A percentile compares a stretch with the other conserved stretches of the same genome.
Evolutionary conservation across 345 rosid genomes (phyloP).

Genomic region (Lepidium aucheri): DNA sequence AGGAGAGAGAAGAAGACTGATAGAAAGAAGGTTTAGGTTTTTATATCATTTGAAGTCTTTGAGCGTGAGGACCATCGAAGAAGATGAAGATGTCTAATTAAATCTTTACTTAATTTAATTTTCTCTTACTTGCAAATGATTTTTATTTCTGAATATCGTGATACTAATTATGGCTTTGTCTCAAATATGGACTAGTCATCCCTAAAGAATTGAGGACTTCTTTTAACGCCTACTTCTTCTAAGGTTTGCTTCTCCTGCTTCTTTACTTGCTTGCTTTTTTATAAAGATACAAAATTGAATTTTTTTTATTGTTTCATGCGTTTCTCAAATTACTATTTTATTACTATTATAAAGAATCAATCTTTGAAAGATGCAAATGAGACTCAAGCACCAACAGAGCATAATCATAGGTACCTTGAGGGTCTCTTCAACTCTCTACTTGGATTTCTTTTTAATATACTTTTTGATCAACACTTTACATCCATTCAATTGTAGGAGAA

Average conservation of each 20-base stretch:
- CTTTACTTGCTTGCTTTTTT: slow-evolving; percentile 7
- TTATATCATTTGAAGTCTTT: too few relatives aligned
- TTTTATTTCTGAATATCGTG: too few relatives aligned
- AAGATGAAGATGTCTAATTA: too few relatives aligned
- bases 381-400: neutral
- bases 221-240: slow-evolving; percentile 37
- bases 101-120: too few relatives aligned
- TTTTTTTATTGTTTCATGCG: neutral
- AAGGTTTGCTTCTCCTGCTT: slow-evolving; percentile 16
- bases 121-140: too few relatives aligned
- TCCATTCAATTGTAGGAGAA: slow-evolving; percentile 36
- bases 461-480: neutral
- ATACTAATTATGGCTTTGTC: neutral
- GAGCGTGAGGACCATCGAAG: too few relatives aligned
- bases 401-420: slow-evolving; percentile 20
- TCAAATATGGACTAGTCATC: slow-evolving; percentile 63
- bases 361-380: neutral
- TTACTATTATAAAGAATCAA: slow-evolving; percentile 8
- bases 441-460: neutral
- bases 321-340: neutral
- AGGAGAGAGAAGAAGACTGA: too few relatives aligned
- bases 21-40: too few relatives aligned
- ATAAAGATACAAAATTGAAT: neutral
- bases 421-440: neutral
- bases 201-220: slow-evolving; percentile 70